Percentiles rank a stretch among this genome's conserved stretches.
Conservation (phyloP, 2,329 filamentous ascomycete genomes). For the Hymenoscyphus repandus region DNA sequence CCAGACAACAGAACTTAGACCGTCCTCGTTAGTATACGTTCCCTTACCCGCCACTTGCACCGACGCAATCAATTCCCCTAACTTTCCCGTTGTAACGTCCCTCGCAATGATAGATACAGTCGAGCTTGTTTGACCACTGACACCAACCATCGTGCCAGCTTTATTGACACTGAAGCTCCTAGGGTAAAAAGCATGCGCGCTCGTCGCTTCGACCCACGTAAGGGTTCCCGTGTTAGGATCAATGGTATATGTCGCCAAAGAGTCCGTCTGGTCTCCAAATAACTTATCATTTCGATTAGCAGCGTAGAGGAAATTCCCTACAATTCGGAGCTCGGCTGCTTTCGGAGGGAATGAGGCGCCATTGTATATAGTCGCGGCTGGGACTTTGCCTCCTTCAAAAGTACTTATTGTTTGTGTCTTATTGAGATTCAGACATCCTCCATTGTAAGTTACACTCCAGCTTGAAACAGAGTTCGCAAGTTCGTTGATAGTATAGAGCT, state of each 20-base stretch:
- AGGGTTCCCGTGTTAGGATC: conserved; percentile 31
- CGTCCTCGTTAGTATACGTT: conserved; percentile 13
- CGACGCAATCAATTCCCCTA: conserved; percentile 25
- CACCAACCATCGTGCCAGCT: conserved; percentile 37
- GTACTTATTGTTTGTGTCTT: conserved; percentile 39
- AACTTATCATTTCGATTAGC: conserved; percentile 57
- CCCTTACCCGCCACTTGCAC: conserved; percentile 6
- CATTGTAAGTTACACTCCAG: conserved; percentile 33
- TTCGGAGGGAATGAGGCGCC: conserved; percentile 29
- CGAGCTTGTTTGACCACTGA: conserved; percentile 36
- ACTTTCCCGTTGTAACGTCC: conserved; percentile 35
- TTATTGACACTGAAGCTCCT: conserved; percentile 40
- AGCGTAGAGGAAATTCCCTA: conserved; percentile 51
- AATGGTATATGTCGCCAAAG: conserved; percentile 34
- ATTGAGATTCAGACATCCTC: conserved; percentile 41
- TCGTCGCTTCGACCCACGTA: conserved; percentile 35
- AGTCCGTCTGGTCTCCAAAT: conserved; percentile 43
- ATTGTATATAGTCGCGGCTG: conserved; percentile 28
- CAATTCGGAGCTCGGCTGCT: conserved; percentile 47
- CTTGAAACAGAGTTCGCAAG: conserved; percentile 34
- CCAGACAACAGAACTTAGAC: conserved; percentile 12
- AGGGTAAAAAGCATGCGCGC: conserved; percentile 38
- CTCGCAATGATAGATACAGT: conserved; percentile 36
- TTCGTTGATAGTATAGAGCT: conserved; percentile 39
- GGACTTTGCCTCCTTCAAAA: conserved; percentile 30